Evolutionary conservation across 2,329 filamentous ascomycete genomes (phyloP), one percentile per base, ranked within the genome.

Genomic region (Cercospora sp.): DNA sequence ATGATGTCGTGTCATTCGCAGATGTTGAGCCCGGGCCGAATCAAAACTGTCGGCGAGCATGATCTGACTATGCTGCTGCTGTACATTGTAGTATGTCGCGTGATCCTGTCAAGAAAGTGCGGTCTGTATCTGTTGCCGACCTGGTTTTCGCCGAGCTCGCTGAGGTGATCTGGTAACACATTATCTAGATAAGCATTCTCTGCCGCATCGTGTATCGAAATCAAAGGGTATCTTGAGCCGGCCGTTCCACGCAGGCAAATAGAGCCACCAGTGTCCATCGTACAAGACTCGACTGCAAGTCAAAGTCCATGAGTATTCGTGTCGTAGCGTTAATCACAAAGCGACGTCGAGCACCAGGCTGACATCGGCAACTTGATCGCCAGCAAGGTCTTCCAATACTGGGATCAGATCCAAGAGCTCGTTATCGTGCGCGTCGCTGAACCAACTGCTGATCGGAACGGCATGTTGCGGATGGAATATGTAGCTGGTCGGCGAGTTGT

Each of bases 401-500:
- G 95, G 95, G 80, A 99, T 98, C 75, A 99, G 85, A 80, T 99
- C 95, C 77, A 99, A 86, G 70, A 99, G 87, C 85, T 99, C 95
- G 82, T 99, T 99, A 84, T 99, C 95, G 82, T 99, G 95, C 70
- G 95, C 95, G 82, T 99, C 95, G 73, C 94, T 97, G 84, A 99
- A 99, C 95, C 95, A 99, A 85, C 94, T 98, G 87, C 94, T 97
- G 83, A 99, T 99, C 28, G 95, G 95, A 60, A 99, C 94, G 69
- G 95, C 95, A 80, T 99, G 95, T 83, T 99, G 94, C 26, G 95
- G 95, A 79, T 99, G 95, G 87, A 99, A 99, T 76, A 99, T 98
- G 84, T 99, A 99, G 12, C 94, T 98, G 4, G 95, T 99, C 2
- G 95, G 95, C 58, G 95, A 98, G 82, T 99, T 99, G 84, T 99